Conservation (phyloP, 257 asterid genomes). For the Orobanche coerulescens region DNA sequence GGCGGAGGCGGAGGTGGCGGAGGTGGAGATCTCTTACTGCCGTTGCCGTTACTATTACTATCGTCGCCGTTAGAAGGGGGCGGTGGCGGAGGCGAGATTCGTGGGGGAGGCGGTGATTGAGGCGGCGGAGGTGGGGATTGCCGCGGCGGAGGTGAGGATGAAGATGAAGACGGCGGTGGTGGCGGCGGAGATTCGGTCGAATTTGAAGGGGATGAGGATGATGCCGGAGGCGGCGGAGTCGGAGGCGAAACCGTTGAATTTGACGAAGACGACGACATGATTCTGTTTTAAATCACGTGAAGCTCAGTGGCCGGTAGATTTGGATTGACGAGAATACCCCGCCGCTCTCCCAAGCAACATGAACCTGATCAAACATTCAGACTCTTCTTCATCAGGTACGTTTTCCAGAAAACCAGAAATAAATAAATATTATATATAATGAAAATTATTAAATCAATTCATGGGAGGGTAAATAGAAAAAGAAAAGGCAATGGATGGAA, state of each 20-base stretch:
- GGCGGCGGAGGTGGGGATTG: neutral
- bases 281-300: neutral
- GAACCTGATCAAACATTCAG: slow-evolving; percentile 9
- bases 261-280: slow-evolving; percentile 13
- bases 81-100: slow-evolving; percentile 18
- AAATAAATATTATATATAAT: neutral
- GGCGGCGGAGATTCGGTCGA: neutral
- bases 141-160: slow-evolving; percentile 14
- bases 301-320: neutral
- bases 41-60: neutral
- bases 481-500: slow-evolving; percentile 11
- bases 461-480: neutral
- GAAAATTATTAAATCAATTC: too few species aligned
- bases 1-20: slow-evolving; percentile 20
- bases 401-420: neutral
- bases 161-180: slow-evolving; percentile 6
- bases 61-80: neutral
- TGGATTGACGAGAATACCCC: slow-evolving; percentile 12
- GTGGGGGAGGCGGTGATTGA: slow-evolving; percentile 1
- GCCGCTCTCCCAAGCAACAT: slow-evolving; percentile 24
- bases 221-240: slow-evolving; percentile 3
- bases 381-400: neutral
- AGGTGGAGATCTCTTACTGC: slow-evolving; percentile 1
- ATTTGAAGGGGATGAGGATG: neutral
- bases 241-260: neutral